These are phyloP conservation scores for Wickerhamiella alocasiicola DNA, from an alignment of 805 yeast species.

Conservation along the genomic window DNA sequence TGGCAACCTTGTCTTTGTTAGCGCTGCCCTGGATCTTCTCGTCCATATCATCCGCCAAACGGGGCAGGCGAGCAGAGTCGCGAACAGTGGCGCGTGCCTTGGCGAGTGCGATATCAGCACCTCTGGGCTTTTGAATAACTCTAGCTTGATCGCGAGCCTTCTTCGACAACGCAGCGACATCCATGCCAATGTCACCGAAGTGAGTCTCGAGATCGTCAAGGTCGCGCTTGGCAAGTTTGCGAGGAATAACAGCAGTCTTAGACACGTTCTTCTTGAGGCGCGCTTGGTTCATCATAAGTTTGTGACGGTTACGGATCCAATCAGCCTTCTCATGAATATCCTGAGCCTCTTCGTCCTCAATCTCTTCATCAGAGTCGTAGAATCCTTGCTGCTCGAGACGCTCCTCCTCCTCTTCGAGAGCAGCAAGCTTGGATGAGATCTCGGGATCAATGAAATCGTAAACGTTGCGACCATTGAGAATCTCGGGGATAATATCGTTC, in stretches of 20 bases:
- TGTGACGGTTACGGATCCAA: slow-evolving; percentile 94
- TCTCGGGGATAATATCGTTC: slow-evolving; percentile 93
- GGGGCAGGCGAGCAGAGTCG: slow-evolving; percentile 33
- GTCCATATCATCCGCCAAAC: slow-evolving; percentile 73
- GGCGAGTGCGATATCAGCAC: slow-evolving; percentile 68
- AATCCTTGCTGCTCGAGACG: slow-evolving; percentile 86
- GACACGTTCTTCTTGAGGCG: slow-evolving; percentile 77
- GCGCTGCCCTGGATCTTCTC: slow-evolving; percentile 24
- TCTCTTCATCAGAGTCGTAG: slow-evolving; percentile 74
- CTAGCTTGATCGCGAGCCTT: slow-evolving; percentile 31
- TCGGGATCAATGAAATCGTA: slow-evolving; percentile 96
- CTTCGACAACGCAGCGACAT: slow-evolving; percentile 51
- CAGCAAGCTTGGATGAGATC: slow-evolving; percentile 83
- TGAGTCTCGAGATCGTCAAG: slow-evolving; percentile 75
- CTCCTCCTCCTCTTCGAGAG: slow-evolving; percentile 95
- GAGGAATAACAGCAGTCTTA: slow-evolving; percentile 87
- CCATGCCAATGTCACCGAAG: slow-evolving; percentile 83
- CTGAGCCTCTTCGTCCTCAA: slow-evolving; percentile 49
- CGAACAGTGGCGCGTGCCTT: slow-evolving; percentile 33
- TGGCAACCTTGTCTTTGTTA: slow-evolving; percentile 51
- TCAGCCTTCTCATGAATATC: slow-evolving; percentile 74
- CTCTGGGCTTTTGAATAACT: slow-evolving; percentile 32
- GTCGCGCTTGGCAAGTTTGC: slow-evolving; percentile 50
- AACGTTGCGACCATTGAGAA: slow-evolving; percentile 89
- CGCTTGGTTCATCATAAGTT: slow-evolving; percentile 80